These are phyloP conservation scores for Aspergillus pseudoviridinutans DNA, from an alignment of 2,329 filamentous ascomycete species.

Conservation along the genomic window DNA sequence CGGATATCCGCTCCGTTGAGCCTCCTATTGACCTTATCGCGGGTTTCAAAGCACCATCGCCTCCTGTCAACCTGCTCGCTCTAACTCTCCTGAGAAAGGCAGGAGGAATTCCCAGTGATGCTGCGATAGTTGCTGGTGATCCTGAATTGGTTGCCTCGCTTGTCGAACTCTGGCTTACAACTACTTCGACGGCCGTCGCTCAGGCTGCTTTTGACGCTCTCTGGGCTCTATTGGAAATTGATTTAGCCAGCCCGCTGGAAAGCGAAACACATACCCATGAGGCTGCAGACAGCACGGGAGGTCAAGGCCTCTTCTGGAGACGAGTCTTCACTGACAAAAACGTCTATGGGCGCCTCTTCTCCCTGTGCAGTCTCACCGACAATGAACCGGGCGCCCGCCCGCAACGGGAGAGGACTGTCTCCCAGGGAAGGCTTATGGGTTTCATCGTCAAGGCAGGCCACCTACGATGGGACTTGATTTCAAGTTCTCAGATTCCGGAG, in stretches of 20 bases:
- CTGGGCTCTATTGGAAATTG: constrained; percentile 50
- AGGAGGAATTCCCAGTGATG: constrained; percentile 47
- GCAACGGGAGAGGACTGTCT: constrained; percentile 54
- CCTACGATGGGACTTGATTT: constrained; percentile 54
- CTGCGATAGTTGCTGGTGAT: constrained; percentile 55
- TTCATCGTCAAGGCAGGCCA: constrained; percentile 52
- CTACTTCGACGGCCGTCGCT: constrained; percentile 52
- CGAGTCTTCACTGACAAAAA: constrained; percentile 58
- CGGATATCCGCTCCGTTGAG: constrained; percentile 46
- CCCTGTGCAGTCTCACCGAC: constrained; percentile 47
- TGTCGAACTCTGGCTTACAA: constrained; percentile 57
- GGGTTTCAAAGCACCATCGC: constrained; percentile 49
- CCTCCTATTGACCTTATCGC: constrained; percentile 52
- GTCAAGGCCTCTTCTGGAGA: constrained; percentile 57
- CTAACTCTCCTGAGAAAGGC: constrained; percentile 57
- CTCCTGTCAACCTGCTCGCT: constrained; percentile 54
- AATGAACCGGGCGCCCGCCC: constrained; percentile 38
- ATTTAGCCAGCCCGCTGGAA: constrained; percentile 36
- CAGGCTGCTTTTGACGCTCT: constrained; percentile 52
- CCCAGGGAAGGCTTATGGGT: constrained; percentile 58
- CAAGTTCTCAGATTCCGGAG: constrained; percentile 48
- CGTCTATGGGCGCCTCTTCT: constrained; percentile 55
- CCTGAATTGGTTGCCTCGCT: constrained; percentile 53
- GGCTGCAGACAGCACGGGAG: constrained; percentile 23
- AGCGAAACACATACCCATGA: constrained; percentile 19